Base-by-base conservation (phyloP, 2,329 filamentous ascomycete genomes). In the Trichoderma brevicompactum region DNA sequence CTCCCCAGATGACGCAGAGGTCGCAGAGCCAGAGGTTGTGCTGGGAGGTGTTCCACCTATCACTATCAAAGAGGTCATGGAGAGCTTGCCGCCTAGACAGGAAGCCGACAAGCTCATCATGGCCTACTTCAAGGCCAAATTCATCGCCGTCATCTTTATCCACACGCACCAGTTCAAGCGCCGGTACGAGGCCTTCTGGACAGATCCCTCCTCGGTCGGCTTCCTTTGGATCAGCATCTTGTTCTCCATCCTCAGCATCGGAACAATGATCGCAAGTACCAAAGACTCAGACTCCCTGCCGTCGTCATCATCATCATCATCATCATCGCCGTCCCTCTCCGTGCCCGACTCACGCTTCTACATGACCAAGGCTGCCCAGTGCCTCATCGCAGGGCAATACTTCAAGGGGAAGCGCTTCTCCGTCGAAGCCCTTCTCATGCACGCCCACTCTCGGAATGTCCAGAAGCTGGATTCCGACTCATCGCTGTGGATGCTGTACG, bases 141-240 rank as follows among this genome's bases (percentile, higher is more conserved):
- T 78, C 69, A 70, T 76, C 12, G 74, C 76, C 2, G 71, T 75
- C 0, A 74, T 78, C 5, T 77, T 79, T 65, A 69, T 82, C 28
- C 80, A 82, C 65, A 70, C 73, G 2, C 74, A 73, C 36, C 77
- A 83, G 69, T 85, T 85, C 64, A 78, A 81, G 68, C 76, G 81
- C 3, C 77, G 80, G 44, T 84, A 83, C 69, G 78, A 80, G 46
- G 75, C 74, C 5, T 83, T 85, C 68, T 84, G 82, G 82, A 68
- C 69, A 32, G 70, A 76, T 3, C 79, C 81, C 0, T 69, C 73
- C 4, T 72, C 74, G 0, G 73, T 78, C 3, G 79, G 77, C 66
- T 72, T 82, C 12, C 74, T 84, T 32, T 85, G 83, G 83, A 73
- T 83, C 50, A 83, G 82, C 68, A 80, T 82, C 44, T 73, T 85